Conservation (phyloP, 352 stramenopile genomes). For the Phytophthora niederhauseri region DNA sequence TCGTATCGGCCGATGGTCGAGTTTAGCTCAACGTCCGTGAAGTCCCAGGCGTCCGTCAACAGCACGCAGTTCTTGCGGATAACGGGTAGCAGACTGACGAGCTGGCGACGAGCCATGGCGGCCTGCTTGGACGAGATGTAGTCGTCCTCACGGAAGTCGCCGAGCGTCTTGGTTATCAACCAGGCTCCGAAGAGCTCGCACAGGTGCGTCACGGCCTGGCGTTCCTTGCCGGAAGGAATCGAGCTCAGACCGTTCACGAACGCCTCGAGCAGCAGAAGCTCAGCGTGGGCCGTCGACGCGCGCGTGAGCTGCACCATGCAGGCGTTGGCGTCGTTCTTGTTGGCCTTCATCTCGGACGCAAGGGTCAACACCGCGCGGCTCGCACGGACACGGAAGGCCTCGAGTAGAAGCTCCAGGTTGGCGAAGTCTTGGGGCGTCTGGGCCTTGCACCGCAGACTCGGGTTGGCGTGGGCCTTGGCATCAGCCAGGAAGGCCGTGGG, state of each 20-base stretch:
- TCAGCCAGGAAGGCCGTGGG: slow-evolving; percentile 39
- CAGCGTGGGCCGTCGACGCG: slow-evolving; percentile 50
- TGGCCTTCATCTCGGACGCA: slow-evolving; percentile 46
- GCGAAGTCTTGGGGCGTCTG: slow-evolving; percentile 38
- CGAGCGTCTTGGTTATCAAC: slow-evolving; percentile 48
- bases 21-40: slow-evolving; percentile 69
- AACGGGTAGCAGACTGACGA: slow-evolving; percentile 42
- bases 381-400: slow-evolving; percentile 46
- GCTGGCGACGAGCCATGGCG: slow-evolving; percentile 35
- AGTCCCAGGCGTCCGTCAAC: slow-evolving; percentile 47
- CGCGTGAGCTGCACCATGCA: slow-evolving; percentile 60
- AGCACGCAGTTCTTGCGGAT: slow-evolving; percentile 58
- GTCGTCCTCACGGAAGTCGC: slow-evolving; percentile 58
- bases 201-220: slow-evolving; percentile 37
- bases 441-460: slow-evolving; percentile 38
- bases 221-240: slow-evolving; percentile 35
- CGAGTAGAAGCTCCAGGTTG: slow-evolving; percentile 42
- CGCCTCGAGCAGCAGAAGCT: slow-evolving; percentile 46
- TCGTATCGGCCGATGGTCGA: slow-evolving; percentile 78
- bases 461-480: slow-evolving; percentile 37
- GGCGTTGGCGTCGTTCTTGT: slow-evolving; percentile 49
- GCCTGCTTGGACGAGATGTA: slow-evolving; percentile 55
- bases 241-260: slow-evolving; percentile 41
- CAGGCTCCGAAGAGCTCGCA: slow-evolving; percentile 47
- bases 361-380: slow-evolving; percentile 37